Evolutionary conservation across 176 grass and related monocot species (phyloP).

Genomic region (Dactylis glomerata): DNA sequence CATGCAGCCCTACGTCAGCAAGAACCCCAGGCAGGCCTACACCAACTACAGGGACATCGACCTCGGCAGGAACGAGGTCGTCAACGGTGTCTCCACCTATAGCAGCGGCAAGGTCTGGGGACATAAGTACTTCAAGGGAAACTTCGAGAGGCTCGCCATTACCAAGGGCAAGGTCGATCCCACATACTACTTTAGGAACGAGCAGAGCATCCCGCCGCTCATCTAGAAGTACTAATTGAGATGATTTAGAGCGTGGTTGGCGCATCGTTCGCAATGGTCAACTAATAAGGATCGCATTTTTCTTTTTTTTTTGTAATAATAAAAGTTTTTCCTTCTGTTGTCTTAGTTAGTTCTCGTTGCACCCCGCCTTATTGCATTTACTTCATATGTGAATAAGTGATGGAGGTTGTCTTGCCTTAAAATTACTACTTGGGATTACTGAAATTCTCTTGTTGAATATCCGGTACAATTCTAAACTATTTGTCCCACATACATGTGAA

Average conservation of each 20-base stretch:
- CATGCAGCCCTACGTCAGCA: slow-evolving; percentile 37
- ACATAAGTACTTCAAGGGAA: slow-evolving; percentile 29
- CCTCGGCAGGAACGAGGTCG: slow-evolving; percentile 26
- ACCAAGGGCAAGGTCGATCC: slow-evolving; percentile 40
- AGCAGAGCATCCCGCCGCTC: slow-evolving; percentile 59
- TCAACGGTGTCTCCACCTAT: slow-evolving; percentile 16
- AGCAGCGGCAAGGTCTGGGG: slow-evolving; percentile 33
- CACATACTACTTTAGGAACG: slow-evolving; percentile 57
- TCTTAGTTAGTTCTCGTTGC: too few relatives aligned
- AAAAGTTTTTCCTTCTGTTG: too few relatives aligned
- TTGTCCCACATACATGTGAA: too few relatives aligned
- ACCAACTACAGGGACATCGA: slow-evolving; percentile 50
- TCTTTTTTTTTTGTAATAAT: too few relatives aligned
- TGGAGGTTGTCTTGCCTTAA: too few relatives aligned
- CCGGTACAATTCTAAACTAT: too few relatives aligned
- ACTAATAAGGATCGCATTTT: not conserved
- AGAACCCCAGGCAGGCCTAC: slow-evolving; percentile 37
- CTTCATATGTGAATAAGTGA: too few relatives aligned
- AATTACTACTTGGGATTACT: too few relatives aligned
- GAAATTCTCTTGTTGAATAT: too few relatives aligned
- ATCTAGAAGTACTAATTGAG: not conserved
- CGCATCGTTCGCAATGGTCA: not conserved
- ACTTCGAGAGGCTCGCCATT: slow-evolving; percentile 36
- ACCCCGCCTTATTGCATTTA: too few relatives aligned
- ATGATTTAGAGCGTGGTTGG: not conserved